These are phyloP conservation scores for Glycyrrhiza uralensis DNA, from an alignment of 306 rosid species.

Conservation along the genomic window DNA sequence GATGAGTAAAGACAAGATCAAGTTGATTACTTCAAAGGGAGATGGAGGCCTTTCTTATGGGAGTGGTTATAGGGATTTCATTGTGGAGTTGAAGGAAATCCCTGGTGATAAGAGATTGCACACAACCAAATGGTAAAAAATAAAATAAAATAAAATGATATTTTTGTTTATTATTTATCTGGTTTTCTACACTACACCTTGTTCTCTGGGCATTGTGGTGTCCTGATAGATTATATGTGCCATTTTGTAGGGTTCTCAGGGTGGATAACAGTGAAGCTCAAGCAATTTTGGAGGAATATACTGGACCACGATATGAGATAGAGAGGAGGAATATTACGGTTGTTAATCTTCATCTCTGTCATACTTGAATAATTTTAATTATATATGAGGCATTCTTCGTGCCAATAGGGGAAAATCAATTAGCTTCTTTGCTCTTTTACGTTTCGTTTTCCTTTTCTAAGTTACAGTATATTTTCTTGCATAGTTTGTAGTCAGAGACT, in stretches of 20 bases:
- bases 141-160: not conserved
- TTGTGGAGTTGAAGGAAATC: slow-evolving; percentile 80
- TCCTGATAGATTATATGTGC: slow-evolving; percentile 3
- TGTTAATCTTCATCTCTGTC: slow-evolving; percentile 35
- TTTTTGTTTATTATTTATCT: slow-evolving; percentile 11
- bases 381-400: not conserved
- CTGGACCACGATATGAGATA: slow-evolving; percentile 75
- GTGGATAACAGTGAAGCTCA: slow-evolving; percentile 52
- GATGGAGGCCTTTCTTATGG: slow-evolving; percentile 24
- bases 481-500: not conserved
- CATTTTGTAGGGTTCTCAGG: slow-evolving; percentile 62
- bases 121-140: slow-evolving; percentile 72
- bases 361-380: slow-evolving; percentile 11
- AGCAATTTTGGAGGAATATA: slow-evolving; percentile 64
- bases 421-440: not conserved
- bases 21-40: slow-evolving; percentile 66
- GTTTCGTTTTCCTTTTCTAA: not conserved
- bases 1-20: slow-evolving; percentile 57
- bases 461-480: not conserved
- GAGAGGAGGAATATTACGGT: slow-evolving; percentile 70
- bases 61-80: slow-evolving; percentile 43
- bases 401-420: slow-evolving; percentile 4
- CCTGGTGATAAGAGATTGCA: slow-evolving; percentile 90
- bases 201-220: slow-evolving; percentile 11
- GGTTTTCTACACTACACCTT: slow-evolving; percentile 8